These are phyloP conservation scores for Saturnispora besseyi DNA, from an alignment of 805 yeast species.

Conservation along the genomic window DNA sequence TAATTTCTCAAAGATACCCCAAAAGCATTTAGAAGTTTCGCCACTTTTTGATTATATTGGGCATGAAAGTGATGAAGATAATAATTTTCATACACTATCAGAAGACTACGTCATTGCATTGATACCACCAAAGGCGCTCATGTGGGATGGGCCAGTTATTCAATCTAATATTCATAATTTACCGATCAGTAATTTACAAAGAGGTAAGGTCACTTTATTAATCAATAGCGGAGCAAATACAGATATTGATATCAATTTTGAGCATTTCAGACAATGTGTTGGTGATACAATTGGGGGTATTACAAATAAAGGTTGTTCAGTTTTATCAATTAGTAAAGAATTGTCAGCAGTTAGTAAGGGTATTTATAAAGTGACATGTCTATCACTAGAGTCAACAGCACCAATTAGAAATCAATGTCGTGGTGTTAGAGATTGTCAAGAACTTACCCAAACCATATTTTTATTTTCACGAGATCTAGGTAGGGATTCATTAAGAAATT, in stretches of 20 bases:
- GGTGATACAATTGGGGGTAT: constrained; percentile 45
- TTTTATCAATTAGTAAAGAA: constrained; percentile 65
- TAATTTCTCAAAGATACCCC: constrained; percentile 32
- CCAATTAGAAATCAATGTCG: constrained; percentile 45
- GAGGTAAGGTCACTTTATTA: constrained; percentile 59
- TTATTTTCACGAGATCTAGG: constrained; percentile 77
- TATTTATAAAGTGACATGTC: constrained; percentile 57
- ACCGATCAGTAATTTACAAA: constrained; percentile 48
- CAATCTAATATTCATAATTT: constrained; percentile 36
- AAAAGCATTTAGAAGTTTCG: constrained; percentile 26
- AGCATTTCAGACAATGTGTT: constrained; percentile 47
- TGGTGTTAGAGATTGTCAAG: constrained; percentile 58
- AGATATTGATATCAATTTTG: constrained; percentile 45
- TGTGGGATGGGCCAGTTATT: constrained; percentile 81
- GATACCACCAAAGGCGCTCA: constrained; percentile 74
- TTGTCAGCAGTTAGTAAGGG: constrained; percentile 54
- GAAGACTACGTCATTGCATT: constrained; percentile 61
- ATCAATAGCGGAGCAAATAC: constrained; percentile 60
- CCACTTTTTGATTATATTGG: constrained; percentile 19
- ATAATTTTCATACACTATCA: constrained; percentile 10
- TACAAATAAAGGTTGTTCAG: constrained; percentile 59
- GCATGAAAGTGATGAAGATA: constrained; percentile 9
- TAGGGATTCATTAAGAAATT: constrained; percentile 53
- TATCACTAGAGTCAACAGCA: constrained; percentile 53
- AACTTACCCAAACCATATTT: constrained; percentile 63